Conservation (phyloP, 2,329 filamentous ascomycete species). For the Sclerotinia sclerotiorum region DNA sequence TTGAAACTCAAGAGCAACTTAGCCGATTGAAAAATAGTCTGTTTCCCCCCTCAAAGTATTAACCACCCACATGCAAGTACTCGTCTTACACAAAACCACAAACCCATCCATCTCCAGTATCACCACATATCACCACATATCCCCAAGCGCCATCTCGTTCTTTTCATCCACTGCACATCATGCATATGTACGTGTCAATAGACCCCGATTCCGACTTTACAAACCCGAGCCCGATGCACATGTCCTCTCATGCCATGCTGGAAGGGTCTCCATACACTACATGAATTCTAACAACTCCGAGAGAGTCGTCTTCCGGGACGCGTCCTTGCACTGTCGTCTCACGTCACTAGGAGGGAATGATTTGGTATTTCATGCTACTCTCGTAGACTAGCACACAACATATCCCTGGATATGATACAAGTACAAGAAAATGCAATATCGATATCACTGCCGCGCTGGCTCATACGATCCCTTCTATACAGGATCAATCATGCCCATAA, state of each 20-base stretch:
- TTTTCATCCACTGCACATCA: background rate
- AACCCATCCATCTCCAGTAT: background rate
- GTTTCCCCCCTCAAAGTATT: too few species aligned
- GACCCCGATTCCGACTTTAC: slow-evolving; percentile 9
- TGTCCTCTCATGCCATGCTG: background rate
- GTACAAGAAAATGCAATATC: background rate
- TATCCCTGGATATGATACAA: background rate
- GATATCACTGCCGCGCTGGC: background rate
- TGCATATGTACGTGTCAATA: background rate
- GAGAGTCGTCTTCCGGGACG: background rate
- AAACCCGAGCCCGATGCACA: slow-evolving; percentile 2
- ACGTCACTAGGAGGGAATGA: background rate
- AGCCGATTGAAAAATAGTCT: too few species aligned
- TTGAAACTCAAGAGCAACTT: background rate
- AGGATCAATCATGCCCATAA: background rate
- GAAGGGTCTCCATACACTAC: slow-evolving; percentile 2
- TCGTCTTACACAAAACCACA: background rate
- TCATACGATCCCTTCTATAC: background rate
- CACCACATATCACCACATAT: background rate
- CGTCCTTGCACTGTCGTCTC: background rate
- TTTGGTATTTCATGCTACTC: background rate
- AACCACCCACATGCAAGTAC: background rate
- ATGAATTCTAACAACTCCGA: background rate
- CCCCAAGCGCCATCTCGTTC: too few species aligned
- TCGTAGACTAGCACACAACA: background rate